These are phyloP conservation scores for Schizosaccharomyces lindneri DNA, from an alignment of 805 yeast genomes.

Conservation along the genomic window DNA sequence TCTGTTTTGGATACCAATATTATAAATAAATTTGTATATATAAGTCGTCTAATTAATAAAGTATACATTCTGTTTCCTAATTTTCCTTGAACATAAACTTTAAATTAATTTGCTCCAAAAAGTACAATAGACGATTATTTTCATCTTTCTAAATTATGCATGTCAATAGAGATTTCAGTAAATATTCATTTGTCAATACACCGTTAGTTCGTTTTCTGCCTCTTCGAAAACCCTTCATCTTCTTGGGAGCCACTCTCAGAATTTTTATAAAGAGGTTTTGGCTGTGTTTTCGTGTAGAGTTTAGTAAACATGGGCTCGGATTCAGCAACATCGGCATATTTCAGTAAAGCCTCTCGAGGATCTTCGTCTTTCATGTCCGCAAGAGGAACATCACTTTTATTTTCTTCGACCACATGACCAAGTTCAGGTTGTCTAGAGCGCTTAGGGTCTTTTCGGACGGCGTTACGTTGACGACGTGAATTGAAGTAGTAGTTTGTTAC, in stretches of 20 bases:
- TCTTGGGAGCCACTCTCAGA: background rate
- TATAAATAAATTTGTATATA: no score
- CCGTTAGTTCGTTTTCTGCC: background rate
- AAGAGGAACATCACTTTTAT: slow-evolving; percentile 5
- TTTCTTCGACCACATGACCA: slow-evolving; percentile 5
- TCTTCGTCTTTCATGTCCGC: slow-evolving; percentile 10
- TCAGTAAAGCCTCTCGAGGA: slow-evolving; percentile 14
- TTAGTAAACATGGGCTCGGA: slow-evolving; percentile 9
- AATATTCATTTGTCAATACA: no score
- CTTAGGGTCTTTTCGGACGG: slow-evolving; percentile 4
- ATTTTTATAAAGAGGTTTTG: slow-evolving; percentile 1
- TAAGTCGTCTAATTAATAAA: no score
- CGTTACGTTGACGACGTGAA: slow-evolving; percentile 2
- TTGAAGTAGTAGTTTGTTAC: background rate
- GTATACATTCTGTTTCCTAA: no score
- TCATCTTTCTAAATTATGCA: no score
- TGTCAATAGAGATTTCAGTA: no score
- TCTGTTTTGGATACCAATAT: no score
- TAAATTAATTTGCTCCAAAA: background rate
- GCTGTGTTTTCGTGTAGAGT: slow-evolving; percentile 8
- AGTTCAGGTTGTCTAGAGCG: slow-evolving; percentile 7
- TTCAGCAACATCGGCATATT: slow-evolving; percentile 13
- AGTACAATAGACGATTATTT: no score
- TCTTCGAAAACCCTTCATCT: slow-evolving; percentile 4
- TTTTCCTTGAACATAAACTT: background rate